Evolutionary conservation across 163 green algal species (phyloP), one percentile per base, ranked within the genome.

Genomic region (Scenedesmus sp.): DNA sequence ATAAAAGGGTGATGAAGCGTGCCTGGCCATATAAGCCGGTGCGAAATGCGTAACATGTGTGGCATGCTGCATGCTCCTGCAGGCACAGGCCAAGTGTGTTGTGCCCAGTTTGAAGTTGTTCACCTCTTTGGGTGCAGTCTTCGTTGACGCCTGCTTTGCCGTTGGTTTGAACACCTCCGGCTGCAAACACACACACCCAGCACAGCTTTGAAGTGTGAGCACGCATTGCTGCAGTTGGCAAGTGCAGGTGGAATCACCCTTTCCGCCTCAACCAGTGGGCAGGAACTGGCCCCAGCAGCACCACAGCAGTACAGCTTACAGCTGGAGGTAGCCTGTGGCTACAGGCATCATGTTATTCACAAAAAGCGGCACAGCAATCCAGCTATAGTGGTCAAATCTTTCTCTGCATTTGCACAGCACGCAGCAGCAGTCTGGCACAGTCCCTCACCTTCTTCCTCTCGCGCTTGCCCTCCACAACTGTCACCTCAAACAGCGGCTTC

Each of bases 391-490:
- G 30, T 16, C 40, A 24, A 3, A 20, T 76, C 4, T 37, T 76
- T 10, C 30, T 37, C 22, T 18, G 12, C 6, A 40, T 1, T 40
- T 40, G 65, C 12, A 40, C 30, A 76, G 30, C 65, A 84, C 6
- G 78, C 78, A 56, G 78, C 78, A 83, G 76, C 22, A 33, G 42
- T 16, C 30, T 12, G 9, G 78, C 78, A 40, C 33, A 84, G 78
- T 24, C 35, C 40, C 42, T n/a, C 78, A 84, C 78, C 78, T 84
- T 51, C 73, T 93, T 92, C 6, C 92, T 42, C 43, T 93, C 51
- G 2, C 85, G 82, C 65, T 92, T 92, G 26, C 87, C 78, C 78
- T 70, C 59, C 15, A 91, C 87, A 13, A 43, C 40, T 72, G 87
- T 51, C 24, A 43, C 22, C 35, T 87, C 40, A 35, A 91, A 24